These are phyloP conservation scores for Mycena venus DNA, from an alignment of 768 basidiomycete species.

Conservation along the genomic window DNA sequence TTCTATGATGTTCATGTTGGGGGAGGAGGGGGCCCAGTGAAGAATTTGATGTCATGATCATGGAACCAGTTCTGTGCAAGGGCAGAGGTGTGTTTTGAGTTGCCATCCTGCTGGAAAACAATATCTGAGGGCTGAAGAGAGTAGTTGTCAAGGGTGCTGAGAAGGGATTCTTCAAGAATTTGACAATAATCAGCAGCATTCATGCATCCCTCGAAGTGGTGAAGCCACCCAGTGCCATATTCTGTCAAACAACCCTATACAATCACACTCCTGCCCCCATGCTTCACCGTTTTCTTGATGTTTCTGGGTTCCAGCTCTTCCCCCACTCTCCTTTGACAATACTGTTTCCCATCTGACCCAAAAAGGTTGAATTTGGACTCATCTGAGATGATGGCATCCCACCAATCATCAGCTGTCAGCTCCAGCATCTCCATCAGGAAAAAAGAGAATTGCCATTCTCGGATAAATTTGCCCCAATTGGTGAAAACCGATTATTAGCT, in stretches of 20 bases:
- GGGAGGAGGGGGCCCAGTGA: constrained; percentile 40
- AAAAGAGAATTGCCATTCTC: too few species aligned
- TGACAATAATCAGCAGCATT: constrained; percentile 8
- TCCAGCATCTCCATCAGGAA: too few species aligned
- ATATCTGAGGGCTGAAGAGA: background rate
- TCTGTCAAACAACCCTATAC: constrained; percentile 33
- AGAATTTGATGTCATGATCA: constrained; percentile 31
- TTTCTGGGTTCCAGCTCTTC: too few species aligned
- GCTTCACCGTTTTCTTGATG: too few species aligned
- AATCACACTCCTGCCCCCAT: constrained; percentile 41
- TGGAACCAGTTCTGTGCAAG: constrained; percentile 30
- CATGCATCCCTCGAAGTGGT: constrained; percentile 25
- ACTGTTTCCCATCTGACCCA: constrained; percentile 26
- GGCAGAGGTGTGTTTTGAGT: constrained; percentile 30
- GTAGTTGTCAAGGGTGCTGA: constrained; percentile 11
- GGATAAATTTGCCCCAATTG: too few species aligned
- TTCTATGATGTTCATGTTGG: constrained; percentile 47
- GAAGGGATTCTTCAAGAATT: constrained; percentile 15
- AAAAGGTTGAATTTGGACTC: constrained; percentile 8
- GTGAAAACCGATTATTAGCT: too few species aligned
- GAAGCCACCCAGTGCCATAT: constrained; percentile 6
- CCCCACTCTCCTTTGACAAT: constrained; percentile 33
- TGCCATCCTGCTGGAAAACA: constrained; percentile 30
- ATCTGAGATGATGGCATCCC: too few species aligned
- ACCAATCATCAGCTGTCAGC: too few species aligned